Percentiles rank a stretch among this genome's conserved stretches.
Conservation (phyloP, 176 grass and related monocot species). For the Secale cereale region DNA sequence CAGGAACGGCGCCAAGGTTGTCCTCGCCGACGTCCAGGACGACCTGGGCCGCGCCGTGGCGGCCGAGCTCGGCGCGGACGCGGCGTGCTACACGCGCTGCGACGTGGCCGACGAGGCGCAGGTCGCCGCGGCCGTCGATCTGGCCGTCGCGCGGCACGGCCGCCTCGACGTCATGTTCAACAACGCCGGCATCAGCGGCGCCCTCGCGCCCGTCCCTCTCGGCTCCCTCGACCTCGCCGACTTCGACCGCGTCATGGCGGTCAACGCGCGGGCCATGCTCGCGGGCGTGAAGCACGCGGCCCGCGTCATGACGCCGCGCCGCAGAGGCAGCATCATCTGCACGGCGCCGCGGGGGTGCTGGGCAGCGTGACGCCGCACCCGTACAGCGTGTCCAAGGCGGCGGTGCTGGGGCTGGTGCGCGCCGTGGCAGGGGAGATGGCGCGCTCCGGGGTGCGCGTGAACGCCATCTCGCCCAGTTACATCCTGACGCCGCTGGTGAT, state of each 20-base stretch:
- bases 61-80: conserved; percentile 8
- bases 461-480: conserved; percentile 45
- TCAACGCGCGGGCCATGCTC: conserved; percentile 32
- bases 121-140: conserved; percentile 36
- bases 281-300: conserved; percentile 56
- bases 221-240: conserved; percentile 20
- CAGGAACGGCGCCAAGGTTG: conserved; percentile 26
- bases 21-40: conserved; percentile 51
- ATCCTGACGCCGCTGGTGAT: conserved; percentile 32
- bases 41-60: conserved; percentile 24
- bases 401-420: background rate
- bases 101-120: conserved; percentile 44
- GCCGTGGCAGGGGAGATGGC: conserved; percentile 23
- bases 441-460: conserved; percentile 48
- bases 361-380: background rate
- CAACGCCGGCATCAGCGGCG: conserved; percentile 37
- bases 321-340: conserved; percentile 41
- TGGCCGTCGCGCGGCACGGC: conserved; percentile 41
- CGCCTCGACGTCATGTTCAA: conserved; percentile 49
- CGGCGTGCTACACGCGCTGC: conserved; percentile 20
- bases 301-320: conserved; percentile 51
- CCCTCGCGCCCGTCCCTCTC: background rate
- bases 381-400: conserved; percentile 11
- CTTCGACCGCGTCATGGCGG: conserved; percentile 53
- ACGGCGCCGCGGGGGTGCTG: background rate